Evolutionary conservation across 2,329 filamentous ascomycete genomes (phyloP), one percentile per base, ranked within the genome.

Genomic region (Xylariales sp.): DNA sequence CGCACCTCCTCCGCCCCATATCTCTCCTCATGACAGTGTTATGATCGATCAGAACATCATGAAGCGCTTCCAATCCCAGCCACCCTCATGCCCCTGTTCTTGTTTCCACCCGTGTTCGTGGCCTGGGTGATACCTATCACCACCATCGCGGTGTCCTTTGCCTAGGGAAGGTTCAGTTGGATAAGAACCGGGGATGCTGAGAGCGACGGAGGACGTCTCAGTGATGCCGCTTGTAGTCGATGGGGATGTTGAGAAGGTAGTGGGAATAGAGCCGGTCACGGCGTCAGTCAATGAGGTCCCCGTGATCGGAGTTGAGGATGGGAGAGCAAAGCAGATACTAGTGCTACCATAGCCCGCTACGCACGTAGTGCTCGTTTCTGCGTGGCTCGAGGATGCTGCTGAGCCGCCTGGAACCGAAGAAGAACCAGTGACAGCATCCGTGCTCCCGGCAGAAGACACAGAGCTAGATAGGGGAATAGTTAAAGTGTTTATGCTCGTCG

Each of bases 341-440:
- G 64, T 41, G n/a, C 43, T 34, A 8, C 53, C 68, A 12, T 71
- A 70, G 5, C 52, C 69, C 10, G 46, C 49, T 8, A 70, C 45
- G 41, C 68, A 72, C 28, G 68, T 71, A 6, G 58, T 69, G 54
- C 54, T 65, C 18, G 18, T 50, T 59, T 41, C 53, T 32, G 34
- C 14, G 28, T 53, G 23, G 43, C 59, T 64, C 9, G 60, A 43
- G 14, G 60, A 9, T 6, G 7, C 12, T 14, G 18, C 39, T 6
- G 50, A 34, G 55, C 55, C 64, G 32, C 61, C 58, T 8, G 63
- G 56, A 52, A 49, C 41, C 14, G 54, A 64, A 41, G 66, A 68
- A 16, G 67, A 50, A 18, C 43, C 62, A n/a, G 69, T 65, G 10
- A 65, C 60, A 4, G 62, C 49, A 45, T 50, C 52, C 6, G 69